A percentile compares a stretch with the other conserved stretches of the same genome.
Conservation (phyloP, 2,329 filamentous ascomycete genomes). For the Colletotrichum shisoi region DNA sequence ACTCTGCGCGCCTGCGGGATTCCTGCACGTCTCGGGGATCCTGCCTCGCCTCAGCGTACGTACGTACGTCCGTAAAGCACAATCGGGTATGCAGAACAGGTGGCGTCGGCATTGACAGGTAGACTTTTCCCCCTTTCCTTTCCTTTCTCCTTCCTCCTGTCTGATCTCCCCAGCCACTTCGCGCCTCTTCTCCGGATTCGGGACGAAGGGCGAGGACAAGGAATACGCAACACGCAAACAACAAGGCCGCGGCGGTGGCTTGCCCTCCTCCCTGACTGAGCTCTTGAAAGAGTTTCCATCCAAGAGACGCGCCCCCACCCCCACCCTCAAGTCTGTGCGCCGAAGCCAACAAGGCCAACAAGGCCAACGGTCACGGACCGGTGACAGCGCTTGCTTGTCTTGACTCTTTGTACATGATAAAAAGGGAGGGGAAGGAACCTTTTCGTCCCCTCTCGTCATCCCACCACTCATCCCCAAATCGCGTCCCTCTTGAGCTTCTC, state of each 20-base stretch:
- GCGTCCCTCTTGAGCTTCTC: neutral
- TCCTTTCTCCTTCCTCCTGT: neutral
- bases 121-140: neutral
- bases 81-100: neutral
- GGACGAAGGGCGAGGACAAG: neutral
- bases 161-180: slow-evolving; percentile 15
- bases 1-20: neutral
- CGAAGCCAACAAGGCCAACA: slow-evolving; percentile 25
- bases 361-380: neutral
- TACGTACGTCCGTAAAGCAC: slow-evolving; percentile 5
- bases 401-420: slow-evolving; percentile 9
- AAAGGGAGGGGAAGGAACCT: slow-evolving; percentile 14
- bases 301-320: neutral
- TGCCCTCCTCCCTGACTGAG: neutral
- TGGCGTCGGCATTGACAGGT: slow-evolving; percentile 14
- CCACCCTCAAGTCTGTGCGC: slow-evolving; percentile 25
- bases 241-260: slow-evolving; percentile 6
- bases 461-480: neutral
- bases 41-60: neutral
- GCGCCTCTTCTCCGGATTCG: slow-evolving; percentile 3
- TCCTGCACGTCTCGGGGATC: slow-evolving; percentile 25
- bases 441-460: slow-evolving; percentile 8
- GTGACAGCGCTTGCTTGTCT: neutral
- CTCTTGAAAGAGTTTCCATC: neutral
- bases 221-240: neutral